Evolutionary conservation across 495 filamentous ascomycete species (phyloP).

Genomic region (Tetracladium marchalianum): DNA sequence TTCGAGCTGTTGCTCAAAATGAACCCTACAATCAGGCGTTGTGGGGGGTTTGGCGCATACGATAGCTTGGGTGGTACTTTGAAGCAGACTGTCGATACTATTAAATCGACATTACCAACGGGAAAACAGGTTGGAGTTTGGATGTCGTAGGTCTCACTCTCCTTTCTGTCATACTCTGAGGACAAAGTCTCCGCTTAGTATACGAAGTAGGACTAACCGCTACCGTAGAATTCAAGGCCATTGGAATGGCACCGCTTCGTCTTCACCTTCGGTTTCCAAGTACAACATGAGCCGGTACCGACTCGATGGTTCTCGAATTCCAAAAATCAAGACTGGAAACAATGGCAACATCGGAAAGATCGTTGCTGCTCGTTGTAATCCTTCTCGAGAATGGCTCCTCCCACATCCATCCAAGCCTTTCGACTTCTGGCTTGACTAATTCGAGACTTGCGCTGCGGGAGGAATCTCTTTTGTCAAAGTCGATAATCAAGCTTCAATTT

Average conservation of each 20-base stretch:
- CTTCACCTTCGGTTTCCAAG: constrained; percentile 3
- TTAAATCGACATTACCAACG: constrained; percentile 6
- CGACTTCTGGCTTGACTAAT: constrained; percentile 7
- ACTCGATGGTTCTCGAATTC: not conserved
- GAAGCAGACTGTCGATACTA: constrained; percentile 2
- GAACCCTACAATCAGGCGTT: not conserved
- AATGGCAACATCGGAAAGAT: too few species aligned
- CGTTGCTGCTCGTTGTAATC: too few species aligned
- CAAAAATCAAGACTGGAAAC: too few species aligned
- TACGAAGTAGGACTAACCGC: too few species aligned
- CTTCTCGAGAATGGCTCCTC: not conserved
- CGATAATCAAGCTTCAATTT: constrained; percentile 5
- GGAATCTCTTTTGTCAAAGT: constrained; percentile 7
- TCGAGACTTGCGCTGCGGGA: constrained; percentile 1
- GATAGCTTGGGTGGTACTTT: not conserved
- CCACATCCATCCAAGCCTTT: constrained; percentile 3
- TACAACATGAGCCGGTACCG: constrained; percentile 3
- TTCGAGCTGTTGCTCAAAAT: not conserved
- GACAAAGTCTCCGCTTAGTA: too few species aligned
- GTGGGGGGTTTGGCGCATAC: constrained; percentile 5
- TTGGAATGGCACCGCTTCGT: constrained; percentile 4
- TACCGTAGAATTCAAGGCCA: not conserved
- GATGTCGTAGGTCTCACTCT: constrained; percentile 1
- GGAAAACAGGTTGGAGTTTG: constrained; percentile 8
- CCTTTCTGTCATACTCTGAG: not conserved